A percentile compares a stretch with the other conserved stretches of the same genome.
phyloP scores from a whole-genome alignment of 805 yeast genomes.

The Barnettozyma botsteinii region DNA sequence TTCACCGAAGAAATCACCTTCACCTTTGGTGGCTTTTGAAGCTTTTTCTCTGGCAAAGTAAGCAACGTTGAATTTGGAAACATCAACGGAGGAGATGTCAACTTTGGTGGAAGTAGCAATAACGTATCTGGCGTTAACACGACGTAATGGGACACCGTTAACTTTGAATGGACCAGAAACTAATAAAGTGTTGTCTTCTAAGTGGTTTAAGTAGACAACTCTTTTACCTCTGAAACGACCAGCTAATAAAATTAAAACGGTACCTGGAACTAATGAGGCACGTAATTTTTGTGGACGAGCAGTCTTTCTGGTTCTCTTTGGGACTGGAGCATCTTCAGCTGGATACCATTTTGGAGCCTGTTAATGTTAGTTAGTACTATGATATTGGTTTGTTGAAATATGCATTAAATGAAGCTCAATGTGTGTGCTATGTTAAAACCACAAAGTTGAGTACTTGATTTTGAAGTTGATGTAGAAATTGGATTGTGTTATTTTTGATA shows the following conservation, averaged over 20 bases:
- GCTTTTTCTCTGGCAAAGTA: slow-evolving; percentile 96
- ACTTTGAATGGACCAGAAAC: slow-evolving; percentile 99
- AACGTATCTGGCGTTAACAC: slow-evolving; percentile 98
- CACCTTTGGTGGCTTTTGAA: slow-evolving; percentile 78
- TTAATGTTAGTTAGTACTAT: slow-evolving; percentile 7
- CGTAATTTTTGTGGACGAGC: slow-evolving; percentile 92
- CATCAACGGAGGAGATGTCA: slow-evolving; percentile 70
- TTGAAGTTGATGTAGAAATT: too few relatives aligned
- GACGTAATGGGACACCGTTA: slow-evolving; percentile 99
- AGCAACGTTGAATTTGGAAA: slow-evolving; percentile 86
- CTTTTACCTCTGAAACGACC: slow-evolving; percentile 99
- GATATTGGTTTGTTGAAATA: not conserved
- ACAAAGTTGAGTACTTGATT: too few relatives aligned
- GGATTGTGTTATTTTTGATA: too few relatives aligned
- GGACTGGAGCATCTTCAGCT: slow-evolving; percentile 83
- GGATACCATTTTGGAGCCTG: slow-evolving; percentile 92
- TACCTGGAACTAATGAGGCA: slow-evolving; percentile 94
- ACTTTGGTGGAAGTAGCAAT: slow-evolving; percentile 97
- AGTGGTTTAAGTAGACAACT: slow-evolving; percentile 94
- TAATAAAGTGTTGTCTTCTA: slow-evolving; percentile 96
- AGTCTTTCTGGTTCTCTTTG: slow-evolving; percentile 87
- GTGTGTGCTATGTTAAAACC: not conserved
- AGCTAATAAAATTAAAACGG: slow-evolving; percentile 94
- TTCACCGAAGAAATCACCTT: slow-evolving; percentile 85
- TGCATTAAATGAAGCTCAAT: not conserved